phyloP scores from a whole-genome alignment of 1,284 basidiomycete species.

The Schizophyllum commune region DNA sequence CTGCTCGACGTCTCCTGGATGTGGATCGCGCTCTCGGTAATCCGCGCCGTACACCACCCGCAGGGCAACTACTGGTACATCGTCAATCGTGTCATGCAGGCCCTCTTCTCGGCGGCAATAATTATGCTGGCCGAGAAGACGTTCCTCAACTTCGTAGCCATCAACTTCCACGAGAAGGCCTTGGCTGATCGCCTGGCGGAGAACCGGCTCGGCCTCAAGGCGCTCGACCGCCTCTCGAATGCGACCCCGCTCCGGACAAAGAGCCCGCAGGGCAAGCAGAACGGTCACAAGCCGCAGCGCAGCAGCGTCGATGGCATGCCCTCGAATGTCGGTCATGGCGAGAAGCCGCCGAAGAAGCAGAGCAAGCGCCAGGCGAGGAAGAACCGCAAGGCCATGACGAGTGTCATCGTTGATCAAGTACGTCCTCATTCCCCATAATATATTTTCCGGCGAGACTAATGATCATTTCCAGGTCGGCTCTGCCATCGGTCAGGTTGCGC shows the following conservation, averaged over 20 bases:
- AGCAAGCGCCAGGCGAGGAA: conserved; percentile 15
- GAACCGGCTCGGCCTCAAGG: conserved; percentile 60
- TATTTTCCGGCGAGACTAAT: neutral
- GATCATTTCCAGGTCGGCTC: conserved; percentile 32
- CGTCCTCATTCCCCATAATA: conserved; percentile 3
- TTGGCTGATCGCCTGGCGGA: conserved; percentile 65
- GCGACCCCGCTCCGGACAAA: conserved; percentile 34
- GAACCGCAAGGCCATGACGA: conserved; percentile 44
- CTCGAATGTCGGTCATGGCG: conserved; percentile 14
- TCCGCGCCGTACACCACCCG: conserved; percentile 49
- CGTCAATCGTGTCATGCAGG: conserved; percentile 67
- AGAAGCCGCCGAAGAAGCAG: conserved; percentile 11
- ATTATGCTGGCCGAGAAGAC: conserved; percentile 65
- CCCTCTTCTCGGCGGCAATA: conserved; percentile 54
- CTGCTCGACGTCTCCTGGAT: conserved; percentile 57
- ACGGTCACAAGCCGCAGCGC: conserved; percentile 5
- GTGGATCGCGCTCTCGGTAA: conserved; percentile 63
- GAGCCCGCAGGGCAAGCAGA: conserved; percentile 20
- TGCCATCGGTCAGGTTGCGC: conserved; percentile 63
- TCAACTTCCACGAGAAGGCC: conserved; percentile 69
- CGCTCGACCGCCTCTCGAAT: conserved; percentile 62
- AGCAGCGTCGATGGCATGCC: conserved; percentile 12
- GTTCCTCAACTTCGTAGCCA: conserved; percentile 67
- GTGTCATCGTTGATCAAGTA: conserved; percentile 65
- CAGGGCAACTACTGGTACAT: conserved; percentile 59